These are phyloP conservation scores for Podila epicladia DNA, from an alignment of 192 early-diverging fungal genomes.

Conservation along the genomic window DNA sequence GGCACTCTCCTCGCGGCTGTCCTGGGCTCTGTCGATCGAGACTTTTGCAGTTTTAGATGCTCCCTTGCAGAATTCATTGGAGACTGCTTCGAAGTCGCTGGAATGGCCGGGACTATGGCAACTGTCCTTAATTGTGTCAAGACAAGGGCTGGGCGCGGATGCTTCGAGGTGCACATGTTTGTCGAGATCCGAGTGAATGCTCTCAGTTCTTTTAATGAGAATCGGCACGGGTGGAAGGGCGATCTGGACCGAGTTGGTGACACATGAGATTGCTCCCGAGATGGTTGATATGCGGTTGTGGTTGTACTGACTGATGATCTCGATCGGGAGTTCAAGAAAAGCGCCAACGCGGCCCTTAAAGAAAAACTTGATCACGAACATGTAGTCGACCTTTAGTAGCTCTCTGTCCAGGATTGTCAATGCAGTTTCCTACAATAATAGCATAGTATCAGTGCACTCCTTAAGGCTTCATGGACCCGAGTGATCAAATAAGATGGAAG, in stretches of 20 bases:
- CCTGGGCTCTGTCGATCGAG: too few relatives aligned
- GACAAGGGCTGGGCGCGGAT: too few relatives aligned
- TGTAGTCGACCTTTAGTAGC: constrained; percentile 33
- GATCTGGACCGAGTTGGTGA: constrained; percentile 43
- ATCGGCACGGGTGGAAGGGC: constrained; percentile 38
- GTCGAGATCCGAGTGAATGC: not conserved
- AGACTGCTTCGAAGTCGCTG: too few relatives aligned
- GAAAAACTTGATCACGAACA: constrained; percentile 51
- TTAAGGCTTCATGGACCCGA: not conserved
- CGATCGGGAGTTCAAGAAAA: constrained; percentile 39
- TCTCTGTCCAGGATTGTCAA: constrained; percentile 41
- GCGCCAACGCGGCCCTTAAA: constrained; percentile 45
- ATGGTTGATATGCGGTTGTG: constrained; percentile 49
- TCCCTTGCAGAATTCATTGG: too few relatives aligned
- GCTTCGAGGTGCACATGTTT: not conserved
- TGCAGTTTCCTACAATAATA: constrained; percentile 25
- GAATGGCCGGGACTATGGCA: too few relatives aligned
- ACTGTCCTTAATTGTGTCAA: too few relatives aligned
- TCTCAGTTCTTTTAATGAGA: constrained; percentile 14
- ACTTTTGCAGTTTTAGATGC: too few relatives aligned
- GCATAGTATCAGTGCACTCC: too few relatives aligned
- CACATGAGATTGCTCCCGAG: constrained; percentile 40
- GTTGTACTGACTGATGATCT: constrained; percentile 47
- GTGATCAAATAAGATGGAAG: not conserved
- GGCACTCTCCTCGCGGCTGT: too few relatives aligned